phyloP scores from a whole-genome alignment of 2,329 filamentous ascomycete species.

The Phialophora expanda region DNA sequence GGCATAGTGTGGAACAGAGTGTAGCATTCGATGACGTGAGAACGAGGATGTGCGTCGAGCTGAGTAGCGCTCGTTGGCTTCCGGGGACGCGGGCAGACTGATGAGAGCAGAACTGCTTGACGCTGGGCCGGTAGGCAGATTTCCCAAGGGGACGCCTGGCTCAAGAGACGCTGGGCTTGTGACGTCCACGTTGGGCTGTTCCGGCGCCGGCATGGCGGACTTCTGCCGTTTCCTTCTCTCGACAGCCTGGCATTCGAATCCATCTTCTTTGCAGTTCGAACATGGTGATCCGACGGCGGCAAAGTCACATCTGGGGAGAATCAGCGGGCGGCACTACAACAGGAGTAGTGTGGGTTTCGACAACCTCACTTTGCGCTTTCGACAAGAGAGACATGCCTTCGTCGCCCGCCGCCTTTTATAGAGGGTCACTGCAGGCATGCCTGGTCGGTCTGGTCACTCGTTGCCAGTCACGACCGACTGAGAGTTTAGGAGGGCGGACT shows the following conservation, averaged over 20 bases:
- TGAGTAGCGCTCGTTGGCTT: not conserved
- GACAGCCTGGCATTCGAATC: slow-evolving; percentile 13
- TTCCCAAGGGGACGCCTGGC: not conserved
- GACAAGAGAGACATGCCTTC: slow-evolving; percentile 17
- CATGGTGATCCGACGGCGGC: slow-evolving; percentile 10
- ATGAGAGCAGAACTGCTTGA: no score
- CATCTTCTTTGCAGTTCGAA: slow-evolving; percentile 15
- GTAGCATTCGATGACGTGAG: slow-evolving; percentile 13
- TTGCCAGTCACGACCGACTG: no score
- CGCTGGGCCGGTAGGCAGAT: no score
- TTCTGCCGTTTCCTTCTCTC: slow-evolving; percentile 14
- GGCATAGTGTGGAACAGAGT: slow-evolving; percentile 16
- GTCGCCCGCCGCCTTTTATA: slow-evolving; percentile 4
- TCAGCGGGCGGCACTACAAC: not conserved
- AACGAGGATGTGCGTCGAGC: slow-evolving; percentile 8
- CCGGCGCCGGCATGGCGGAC: not conserved
- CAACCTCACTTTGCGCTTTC: slow-evolving; percentile 11
- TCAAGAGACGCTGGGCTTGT: not conserved
- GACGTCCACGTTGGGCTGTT: not conserved
- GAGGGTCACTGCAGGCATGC: slow-evolving; percentile 3
- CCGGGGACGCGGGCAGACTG: slow-evolving; percentile 4
- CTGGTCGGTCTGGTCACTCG: no score
- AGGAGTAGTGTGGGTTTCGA: not conserved
- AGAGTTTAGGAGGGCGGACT: no score
- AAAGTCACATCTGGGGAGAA: slow-evolving; percentile 9